Percentiles rank a stretch among this genome's conserved stretches.
Evolutionary conservation across 371 early-diverging fungal genomes (phyloP).

Genomic region (Pancytospora philotis): DNA sequence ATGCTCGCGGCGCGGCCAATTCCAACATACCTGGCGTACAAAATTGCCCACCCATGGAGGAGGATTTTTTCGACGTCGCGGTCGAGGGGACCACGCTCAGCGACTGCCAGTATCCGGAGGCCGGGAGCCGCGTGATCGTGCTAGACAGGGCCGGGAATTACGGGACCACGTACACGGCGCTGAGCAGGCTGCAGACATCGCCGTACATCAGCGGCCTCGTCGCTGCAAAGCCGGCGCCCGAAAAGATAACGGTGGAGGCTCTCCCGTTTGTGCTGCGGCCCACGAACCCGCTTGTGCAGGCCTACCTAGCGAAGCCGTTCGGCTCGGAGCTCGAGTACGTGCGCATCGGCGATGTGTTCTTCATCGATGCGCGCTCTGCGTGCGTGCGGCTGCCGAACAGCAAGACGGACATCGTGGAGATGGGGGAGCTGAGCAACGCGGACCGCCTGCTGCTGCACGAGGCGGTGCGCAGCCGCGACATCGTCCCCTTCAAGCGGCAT

Average conservation of each 20-base stretch:
- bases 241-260: background rate
- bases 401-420: conserved; percentile 2
- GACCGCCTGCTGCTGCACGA: background rate
- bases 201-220: background rate
- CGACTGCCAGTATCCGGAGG: background rate
- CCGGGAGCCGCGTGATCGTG: background rate
- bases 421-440: background rate
- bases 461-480: background rate
- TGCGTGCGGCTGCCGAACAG: background rate
- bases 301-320: background rate
- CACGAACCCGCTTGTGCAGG: background rate
- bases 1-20: too few species aligned
- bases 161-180: conserved; percentile 4
- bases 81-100: conserved; percentile 7
- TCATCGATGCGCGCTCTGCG: background rate
- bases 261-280: conserved; percentile 9
- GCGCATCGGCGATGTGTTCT: conserved; percentile 1
- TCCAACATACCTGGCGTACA: too few species aligned
- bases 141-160: background rate
- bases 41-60: conserved; percentile 6
- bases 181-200: background rate
- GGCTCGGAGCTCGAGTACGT: conserved; percentile 6
- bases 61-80: conserved; percentile 8
- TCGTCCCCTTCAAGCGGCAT: too few species aligned
- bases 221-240: background rate